Conservation (phyloP, 2,329 filamentous ascomycete species). For the Juglanconis juglandina region DNA sequence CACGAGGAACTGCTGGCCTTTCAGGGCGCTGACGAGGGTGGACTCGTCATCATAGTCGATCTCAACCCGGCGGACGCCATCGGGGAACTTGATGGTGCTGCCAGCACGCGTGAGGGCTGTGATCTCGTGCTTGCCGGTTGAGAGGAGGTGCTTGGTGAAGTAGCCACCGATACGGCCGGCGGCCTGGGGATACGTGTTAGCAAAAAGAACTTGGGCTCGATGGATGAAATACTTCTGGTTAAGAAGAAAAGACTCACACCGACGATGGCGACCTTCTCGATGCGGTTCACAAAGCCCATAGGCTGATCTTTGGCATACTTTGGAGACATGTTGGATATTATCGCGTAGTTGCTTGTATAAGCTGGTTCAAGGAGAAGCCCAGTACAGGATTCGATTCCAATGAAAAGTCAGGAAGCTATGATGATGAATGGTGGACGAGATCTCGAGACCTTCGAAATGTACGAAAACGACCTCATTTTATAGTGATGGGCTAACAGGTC, state of each 20-base stretch:
- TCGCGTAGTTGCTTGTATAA: not conserved
- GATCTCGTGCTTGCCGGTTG: conserved; percentile 46
- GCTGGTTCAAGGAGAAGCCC: not conserved
- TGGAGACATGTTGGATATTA: conserved; percentile 7
- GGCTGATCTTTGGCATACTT: conserved; percentile 23
- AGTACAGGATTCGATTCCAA: not conserved
- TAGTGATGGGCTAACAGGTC: not conserved
- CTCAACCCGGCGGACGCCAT: conserved; percentile 36
- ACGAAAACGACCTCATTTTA: not conserved
- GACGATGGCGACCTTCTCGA: conserved; percentile 44
- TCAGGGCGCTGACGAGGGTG: conserved; percentile 46
- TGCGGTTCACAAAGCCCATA: conserved; percentile 29
- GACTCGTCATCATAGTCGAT: conserved; percentile 44
- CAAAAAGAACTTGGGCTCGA: not conserved
- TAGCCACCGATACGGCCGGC: conserved; percentile 38
- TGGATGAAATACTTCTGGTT: not conserved
- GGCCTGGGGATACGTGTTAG: conserved; percentile 30
- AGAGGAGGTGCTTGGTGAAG: conserved; percentile 39
- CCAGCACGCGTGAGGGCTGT: conserved; percentile 47
- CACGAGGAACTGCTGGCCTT: conserved; percentile 54
- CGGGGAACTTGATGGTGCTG: conserved; percentile 40
- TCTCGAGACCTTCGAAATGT: not conserved
- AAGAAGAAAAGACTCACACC: conserved; percentile 37
- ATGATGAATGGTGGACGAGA: not conserved
- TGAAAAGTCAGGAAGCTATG: not conserved